phyloP scores from a whole-genome alignment of 179 eudicot genomes.

The Drosera spatulata region DNA sequence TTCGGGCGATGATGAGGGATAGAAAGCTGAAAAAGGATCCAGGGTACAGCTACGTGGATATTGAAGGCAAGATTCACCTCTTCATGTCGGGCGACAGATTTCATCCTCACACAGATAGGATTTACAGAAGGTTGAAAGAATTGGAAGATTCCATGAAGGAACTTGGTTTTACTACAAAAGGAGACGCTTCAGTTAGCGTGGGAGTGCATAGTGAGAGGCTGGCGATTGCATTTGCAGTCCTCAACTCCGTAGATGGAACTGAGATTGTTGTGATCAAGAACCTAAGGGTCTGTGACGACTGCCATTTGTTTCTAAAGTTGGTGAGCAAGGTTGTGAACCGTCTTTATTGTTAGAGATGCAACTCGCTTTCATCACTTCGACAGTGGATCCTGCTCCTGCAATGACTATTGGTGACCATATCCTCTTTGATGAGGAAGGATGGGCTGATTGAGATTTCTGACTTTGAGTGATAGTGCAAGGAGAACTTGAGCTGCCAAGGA shows the following conservation, averaged over 20 bases:
- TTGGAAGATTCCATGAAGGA: slow-evolving; percentile 29
- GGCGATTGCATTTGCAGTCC: slow-evolving; percentile 55
- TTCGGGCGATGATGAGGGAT: slow-evolving; percentile 44
- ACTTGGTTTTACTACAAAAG: slow-evolving; percentile 11
- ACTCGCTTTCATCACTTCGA: slow-evolving; percentile 75
- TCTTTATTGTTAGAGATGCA: slow-evolving; percentile 58
- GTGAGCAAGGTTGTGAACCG: slow-evolving; percentile 53
- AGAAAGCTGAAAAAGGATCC: slow-evolving; percentile 42
- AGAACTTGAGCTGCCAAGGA: too few species aligned
- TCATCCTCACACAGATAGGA: slow-evolving; percentile 45
- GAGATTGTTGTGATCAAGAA: slow-evolving; percentile 69
- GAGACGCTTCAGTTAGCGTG: slow-evolving; percentile 11
- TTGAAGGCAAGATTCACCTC: slow-evolving; percentile 39
- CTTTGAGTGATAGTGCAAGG: too few species aligned
- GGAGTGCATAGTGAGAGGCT: slow-evolving; percentile 64
- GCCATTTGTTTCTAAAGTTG: slow-evolving; percentile 51
- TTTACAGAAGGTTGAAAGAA: slow-evolving; percentile 31
- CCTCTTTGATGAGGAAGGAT: too few species aligned
- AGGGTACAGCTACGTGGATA: slow-evolving; percentile 48
- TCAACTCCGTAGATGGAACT: slow-evolving; percentile 24
- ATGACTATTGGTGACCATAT: slow-evolving; percentile 46
- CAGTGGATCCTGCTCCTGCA: slow-evolving; percentile 60
- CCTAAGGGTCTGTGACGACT: slow-evolving; percentile 65
- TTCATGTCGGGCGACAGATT: slow-evolving; percentile 56
- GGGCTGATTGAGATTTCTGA: too few species aligned